Evolutionary conservation across 305 asterid species (phyloP), one percentile per base, ranked within the genome.

Genomic region (Plantago coronopus): DNA sequence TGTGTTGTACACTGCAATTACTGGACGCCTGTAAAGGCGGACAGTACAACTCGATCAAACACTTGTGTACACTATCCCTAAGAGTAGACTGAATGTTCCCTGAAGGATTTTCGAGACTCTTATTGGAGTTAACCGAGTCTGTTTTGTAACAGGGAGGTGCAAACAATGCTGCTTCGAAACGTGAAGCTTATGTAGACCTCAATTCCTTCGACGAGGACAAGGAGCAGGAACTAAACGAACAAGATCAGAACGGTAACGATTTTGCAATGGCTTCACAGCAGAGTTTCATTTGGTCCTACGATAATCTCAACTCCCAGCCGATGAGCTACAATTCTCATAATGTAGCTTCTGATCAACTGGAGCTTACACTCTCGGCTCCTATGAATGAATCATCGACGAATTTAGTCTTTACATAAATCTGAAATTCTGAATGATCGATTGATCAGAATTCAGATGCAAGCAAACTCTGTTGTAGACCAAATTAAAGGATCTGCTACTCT

Each of bases 331-430:
- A 46, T 44, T 48, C 69, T 63, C 25, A 73, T 8, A 71, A 34
- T 59, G 74, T 27, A 27, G 57, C 34, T 38, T 72, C 74, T 61
- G 80, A 75, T 7, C 40, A 34, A 17, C 66, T 84, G 69, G 86
- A 84, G 65, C 78, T 84, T 25, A 79, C 78, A 43, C 76, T 81
- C 7, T 67, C 80, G 54, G 76, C 69, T 63, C 89, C 86, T 62
- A 71, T 34, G 49, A 64, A 46, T 6, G 59, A 71, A 54, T 51
- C 70, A 7, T 51, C 82, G 10, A 55, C 75, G 14, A 66, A 73
- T 50, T 72, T 76, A 57, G 68, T 65, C 12, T 19, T 73, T n/a
- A 59, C 55, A 61, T 79, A 75, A 37, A 73, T 13, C 73, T 69
- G 77, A 55, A 75, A 37, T 73, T 13, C 73, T 69, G 77, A 55